These are phyloP conservation scores for Musa balbisiana DNA, from an alignment of 202 grass and related monocot species.

Conservation along the genomic window DNA sequence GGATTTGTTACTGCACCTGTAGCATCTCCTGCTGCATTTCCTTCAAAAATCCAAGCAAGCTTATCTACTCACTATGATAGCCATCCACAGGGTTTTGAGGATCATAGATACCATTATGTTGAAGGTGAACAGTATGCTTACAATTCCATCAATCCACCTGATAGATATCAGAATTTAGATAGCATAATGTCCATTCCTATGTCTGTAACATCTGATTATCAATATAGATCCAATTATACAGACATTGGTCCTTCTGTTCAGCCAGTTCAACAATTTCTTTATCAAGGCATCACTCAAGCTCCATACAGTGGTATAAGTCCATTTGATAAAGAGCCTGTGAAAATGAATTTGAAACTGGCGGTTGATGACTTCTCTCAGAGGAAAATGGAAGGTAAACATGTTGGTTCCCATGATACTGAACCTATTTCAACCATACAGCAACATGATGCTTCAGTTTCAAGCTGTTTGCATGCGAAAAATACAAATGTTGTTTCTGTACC, in stretches of 20 bases:
- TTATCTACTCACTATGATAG: conserved; percentile 36
- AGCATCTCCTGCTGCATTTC: conserved; percentile 12
- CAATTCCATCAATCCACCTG: neutral
- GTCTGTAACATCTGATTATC: conserved; percentile 52
- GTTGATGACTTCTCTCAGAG: conserved; percentile 22
- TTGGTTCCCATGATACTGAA: conserved; percentile 39
- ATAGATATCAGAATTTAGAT: conserved; percentile 29
- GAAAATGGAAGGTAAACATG: conserved; percentile 44
- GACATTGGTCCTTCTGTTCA: conserved; percentile 33
- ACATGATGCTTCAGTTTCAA: conserved; percentile 34
- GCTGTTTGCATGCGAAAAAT: conserved; percentile 24
- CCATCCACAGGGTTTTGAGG: conserved; percentile 40
- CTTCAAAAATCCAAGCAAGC: conserved; percentile 19
- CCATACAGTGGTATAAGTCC: neutral
- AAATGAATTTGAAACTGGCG: conserved; percentile 23
- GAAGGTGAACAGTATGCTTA: conserved; percentile 34
- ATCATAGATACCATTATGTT: conserved; percentile 32
- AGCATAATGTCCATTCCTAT: conserved; percentile 47
- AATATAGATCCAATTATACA: conserved; percentile 47
- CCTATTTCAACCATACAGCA: conserved; percentile 1
- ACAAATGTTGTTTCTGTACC: conserved; percentile 31
- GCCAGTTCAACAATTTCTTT: conserved; percentile 36
- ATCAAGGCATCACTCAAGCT: conserved; percentile 29
- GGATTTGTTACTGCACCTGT: conserved; percentile 23
- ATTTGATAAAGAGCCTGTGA: neutral